Evolutionary conservation across 345 rosid genomes (phyloP).

Genomic region (Trapa bicornis): DNA sequence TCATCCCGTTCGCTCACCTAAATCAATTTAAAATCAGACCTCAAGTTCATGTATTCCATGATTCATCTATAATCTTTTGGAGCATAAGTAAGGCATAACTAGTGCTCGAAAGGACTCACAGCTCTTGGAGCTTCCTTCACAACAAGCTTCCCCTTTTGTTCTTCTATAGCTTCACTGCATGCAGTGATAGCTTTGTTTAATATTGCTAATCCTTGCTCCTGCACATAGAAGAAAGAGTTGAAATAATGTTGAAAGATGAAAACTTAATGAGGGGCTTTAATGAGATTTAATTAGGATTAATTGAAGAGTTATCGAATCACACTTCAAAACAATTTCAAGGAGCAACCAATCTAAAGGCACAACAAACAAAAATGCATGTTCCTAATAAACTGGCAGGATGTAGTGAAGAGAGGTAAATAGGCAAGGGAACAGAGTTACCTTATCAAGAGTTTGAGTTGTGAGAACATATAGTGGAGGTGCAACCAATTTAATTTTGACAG

Average conservation of each 20-base stretch:
- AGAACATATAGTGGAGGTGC: conserved; percentile 97
- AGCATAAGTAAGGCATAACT: background rate
- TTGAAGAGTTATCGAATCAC: background rate
- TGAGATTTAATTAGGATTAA: too few species aligned
- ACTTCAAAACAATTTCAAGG: background rate
- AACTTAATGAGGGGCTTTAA: too few species aligned
- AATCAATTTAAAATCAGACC: conserved; percentile 3
- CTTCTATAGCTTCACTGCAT: conserved; percentile 67
- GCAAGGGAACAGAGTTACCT: conserved; percentile 32
- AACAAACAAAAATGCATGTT: background rate
- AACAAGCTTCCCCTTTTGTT: conserved; percentile 75
- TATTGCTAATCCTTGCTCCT: conserved; percentile 91
- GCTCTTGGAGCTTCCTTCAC: conserved; percentile 93
- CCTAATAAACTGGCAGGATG: background rate
- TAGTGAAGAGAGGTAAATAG: background rate
- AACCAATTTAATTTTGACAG: conserved; percentile 90
- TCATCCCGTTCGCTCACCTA: conserved; percentile 99
- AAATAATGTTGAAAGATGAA: background rate
- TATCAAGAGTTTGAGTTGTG: conserved; percentile 93
- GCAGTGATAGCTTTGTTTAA: conserved; percentile 66
- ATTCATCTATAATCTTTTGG: background rate
- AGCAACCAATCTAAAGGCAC: background rate
- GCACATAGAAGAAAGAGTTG: conserved; percentile 8
- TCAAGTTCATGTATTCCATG: background rate
- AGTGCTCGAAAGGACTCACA: conserved; percentile 28